A percentile compares a stretch with the other conserved stretches of the same genome.
Conservation (phyloP, 768 basidiomycete species). For the Pleurotus ostreatus region DNA sequence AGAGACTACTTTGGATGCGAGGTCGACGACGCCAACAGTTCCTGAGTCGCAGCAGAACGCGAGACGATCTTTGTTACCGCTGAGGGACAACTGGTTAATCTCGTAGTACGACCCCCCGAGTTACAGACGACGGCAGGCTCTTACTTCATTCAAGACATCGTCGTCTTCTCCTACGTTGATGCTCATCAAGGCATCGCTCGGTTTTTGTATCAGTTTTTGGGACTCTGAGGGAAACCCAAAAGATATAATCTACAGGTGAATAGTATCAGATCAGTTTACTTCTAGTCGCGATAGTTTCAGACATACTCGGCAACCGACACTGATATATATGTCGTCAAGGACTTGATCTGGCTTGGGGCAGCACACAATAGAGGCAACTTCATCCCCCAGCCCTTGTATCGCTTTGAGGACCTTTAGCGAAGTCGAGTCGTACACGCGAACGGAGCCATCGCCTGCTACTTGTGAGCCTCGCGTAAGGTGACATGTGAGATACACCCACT, state of each 20-base stretch:
- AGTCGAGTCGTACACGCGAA: constrained; percentile 62
- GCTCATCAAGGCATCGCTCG: constrained; percentile 41
- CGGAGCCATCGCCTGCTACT: constrained; percentile 59
- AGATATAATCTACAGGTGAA: constrained; percentile 32
- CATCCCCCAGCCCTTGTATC: constrained; percentile 48
- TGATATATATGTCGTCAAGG: constrained; percentile 57
- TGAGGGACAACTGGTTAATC: constrained; percentile 60
- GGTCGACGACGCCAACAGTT: constrained; percentile 59
- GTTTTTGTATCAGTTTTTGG: constrained; percentile 48
- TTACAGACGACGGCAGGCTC: constrained; percentile 11
- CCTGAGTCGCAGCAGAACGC: constrained; percentile 75
- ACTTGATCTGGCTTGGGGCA: constrained; percentile 35
- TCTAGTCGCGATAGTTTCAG: not conserved
- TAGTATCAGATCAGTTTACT: not conserved
- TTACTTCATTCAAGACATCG: constrained; percentile 69
- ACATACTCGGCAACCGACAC: constrained; percentile 55
- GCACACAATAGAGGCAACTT: constrained; percentile 62
- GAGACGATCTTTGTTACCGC: constrained; percentile 47
- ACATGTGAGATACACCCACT: constrained; percentile 30
- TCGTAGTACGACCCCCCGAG: not conserved
- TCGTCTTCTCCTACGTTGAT: constrained; percentile 49
- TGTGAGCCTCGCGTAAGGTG: not conserved
- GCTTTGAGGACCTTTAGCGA: constrained; percentile 61
- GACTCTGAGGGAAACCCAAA: constrained; percentile 36
- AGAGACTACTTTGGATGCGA: constrained; percentile 40